phyloP scores from a whole-genome alignment of 1,139 yeast species.

The Geotrichum fermentans region DNA sequence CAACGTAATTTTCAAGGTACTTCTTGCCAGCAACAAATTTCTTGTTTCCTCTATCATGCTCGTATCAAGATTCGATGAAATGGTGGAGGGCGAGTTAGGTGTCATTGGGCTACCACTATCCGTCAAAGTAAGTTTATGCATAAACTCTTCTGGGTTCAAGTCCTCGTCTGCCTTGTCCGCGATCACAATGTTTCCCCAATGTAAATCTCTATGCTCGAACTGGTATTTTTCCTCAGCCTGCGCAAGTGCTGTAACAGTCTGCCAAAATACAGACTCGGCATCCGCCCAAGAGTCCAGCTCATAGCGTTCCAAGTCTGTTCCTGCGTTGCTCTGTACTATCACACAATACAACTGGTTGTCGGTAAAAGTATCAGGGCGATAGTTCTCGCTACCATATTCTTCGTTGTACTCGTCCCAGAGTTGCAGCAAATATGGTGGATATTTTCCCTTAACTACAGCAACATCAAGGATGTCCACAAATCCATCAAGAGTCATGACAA shows the following conservation, averaged over 20 bases:
- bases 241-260: slow-evolving; percentile 45
- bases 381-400: slow-evolving; percentile 34
- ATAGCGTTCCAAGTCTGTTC: slow-evolving; percentile 46
- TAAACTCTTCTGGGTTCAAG: slow-evolving; percentile 3
- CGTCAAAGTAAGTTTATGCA: slow-evolving; percentile 4
- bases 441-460: slow-evolving; percentile 45
- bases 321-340: slow-evolving; percentile 46
- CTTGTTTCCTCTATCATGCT: slow-evolving; percentile 14
- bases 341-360: slow-evolving; percentile 43
- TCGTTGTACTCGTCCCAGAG: slow-evolving; percentile 44
- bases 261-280: slow-evolving; percentile 51
- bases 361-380: slow-evolving; percentile 38
- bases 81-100: slow-evolving; percentile 3
- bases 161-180: slow-evolving; percentile 18
- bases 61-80: neutral
- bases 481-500: slow-evolving; percentile 40
- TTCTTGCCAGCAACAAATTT: slow-evolving; percentile 17
- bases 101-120: slow-evolving; percentile 2
- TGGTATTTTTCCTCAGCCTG: slow-evolving; percentile 47
- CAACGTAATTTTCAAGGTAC: slow-evolving; percentile 42
- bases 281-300: slow-evolving; percentile 49
- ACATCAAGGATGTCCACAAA: slow-evolving; percentile 44
- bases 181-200: slow-evolving; percentile 53
- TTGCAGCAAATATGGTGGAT: slow-evolving; percentile 40
- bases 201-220: slow-evolving; percentile 66